Percentiles rank a stretch among this genome's conserved stretches.
These are phyloP conservation scores for Ophiocordyceps camponoti-leonardi DNA, from an alignment of 2,329 filamentous ascomycete species.

Conservation along the genomic window DNA sequence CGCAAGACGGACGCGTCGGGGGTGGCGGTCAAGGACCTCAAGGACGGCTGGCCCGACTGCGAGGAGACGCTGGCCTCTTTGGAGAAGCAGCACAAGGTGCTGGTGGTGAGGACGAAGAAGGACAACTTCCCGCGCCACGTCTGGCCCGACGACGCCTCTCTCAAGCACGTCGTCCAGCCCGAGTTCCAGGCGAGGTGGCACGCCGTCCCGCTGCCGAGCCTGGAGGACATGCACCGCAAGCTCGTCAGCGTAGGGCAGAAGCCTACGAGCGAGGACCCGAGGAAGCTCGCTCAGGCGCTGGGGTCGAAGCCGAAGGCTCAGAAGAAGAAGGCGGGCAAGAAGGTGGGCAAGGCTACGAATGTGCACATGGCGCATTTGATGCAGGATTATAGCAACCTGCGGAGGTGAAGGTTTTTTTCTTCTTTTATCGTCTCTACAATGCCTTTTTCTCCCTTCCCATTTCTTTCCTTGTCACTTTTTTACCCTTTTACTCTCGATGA, in stretches of 20 bases:
- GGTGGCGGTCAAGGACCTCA: slow-evolving; percentile 74
- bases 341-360: slow-evolving; percentile 70
- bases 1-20: slow-evolving; percentile 65
- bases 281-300: slow-evolving; percentile 22
- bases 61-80: slow-evolving; percentile 62
- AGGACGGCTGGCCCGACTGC: slow-evolving; percentile 87
- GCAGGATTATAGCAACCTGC: slow-evolving; percentile 47
- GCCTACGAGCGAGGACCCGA: slow-evolving; percentile 66
- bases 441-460: no score
- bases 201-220: slow-evolving; percentile 57
- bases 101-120: slow-evolving; percentile 84
- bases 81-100: slow-evolving; percentile 60
- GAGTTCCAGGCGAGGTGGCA: slow-evolving; percentile 79
- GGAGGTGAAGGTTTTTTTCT: slow-evolving; percentile 14
- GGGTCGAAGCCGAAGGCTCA: slow-evolving; percentile 50
- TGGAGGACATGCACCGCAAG: slow-evolving; percentile 61
- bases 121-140: slow-evolving; percentile 74
- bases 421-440: not conserved
- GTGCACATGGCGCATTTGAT: slow-evolving; percentile 71
- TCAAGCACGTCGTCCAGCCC: slow-evolving; percentile 58
- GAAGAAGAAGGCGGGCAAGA: slow-evolving; percentile 49
- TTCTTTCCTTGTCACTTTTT: no score
- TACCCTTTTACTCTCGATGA: no score
- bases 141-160: slow-evolving; percentile 71
- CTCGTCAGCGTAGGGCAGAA: slow-evolving; percentile 65